phyloP scores from a whole-genome alignment of 495 filamentous ascomycete species.

The Aspergillus sparsus region DNA sequence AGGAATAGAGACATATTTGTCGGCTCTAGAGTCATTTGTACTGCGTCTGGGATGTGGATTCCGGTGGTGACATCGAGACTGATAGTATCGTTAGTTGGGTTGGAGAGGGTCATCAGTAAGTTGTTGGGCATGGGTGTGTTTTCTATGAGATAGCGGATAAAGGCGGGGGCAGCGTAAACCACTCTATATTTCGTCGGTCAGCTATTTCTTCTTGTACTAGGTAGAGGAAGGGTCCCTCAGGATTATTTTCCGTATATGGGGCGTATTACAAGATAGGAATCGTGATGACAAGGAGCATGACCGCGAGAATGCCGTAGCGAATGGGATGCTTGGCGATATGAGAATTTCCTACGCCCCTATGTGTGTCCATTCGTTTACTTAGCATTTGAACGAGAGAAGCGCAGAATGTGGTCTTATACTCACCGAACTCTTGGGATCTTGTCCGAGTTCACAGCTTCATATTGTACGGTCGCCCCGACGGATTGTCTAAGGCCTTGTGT shows the following conservation, averaged over 20 bases:
- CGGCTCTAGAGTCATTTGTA: slow-evolving; percentile 2
- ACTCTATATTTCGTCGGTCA: background rate
- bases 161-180: slow-evolving; percentile 16
- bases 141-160: slow-evolving; percentile 15
- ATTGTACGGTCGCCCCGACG: too few relatives aligned
- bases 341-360: slow-evolving; percentile 9
- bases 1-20: slow-evolving; percentile 7
- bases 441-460: background rate
- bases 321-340: slow-evolving; percentile 11
- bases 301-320: slow-evolving; percentile 3
- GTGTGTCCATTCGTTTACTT: background rate
- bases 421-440: slow-evolving; percentile 16
- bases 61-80: slow-evolving; percentile 9
- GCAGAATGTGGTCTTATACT: background rate
- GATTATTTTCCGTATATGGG: background rate
- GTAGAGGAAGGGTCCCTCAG: too few relatives aligned
- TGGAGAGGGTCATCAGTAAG: slow-evolving; percentile 3
- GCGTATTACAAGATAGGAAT: slow-evolving; percentile 5
- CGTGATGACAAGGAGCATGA: background rate
- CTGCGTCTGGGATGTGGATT: slow-evolving; percentile 10
- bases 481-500: too few relatives aligned
- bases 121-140: slow-evolving; percentile 3
- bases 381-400: too few relatives aligned
- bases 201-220: too few relatives aligned
- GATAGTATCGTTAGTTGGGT: slow-evolving; percentile 19